A percentile compares a stretch with the other conserved stretches of the same genome.
phyloP scores from a whole-genome alignment of 2,329 filamentous ascomycete species.

The Penicillium sp. region DNA sequence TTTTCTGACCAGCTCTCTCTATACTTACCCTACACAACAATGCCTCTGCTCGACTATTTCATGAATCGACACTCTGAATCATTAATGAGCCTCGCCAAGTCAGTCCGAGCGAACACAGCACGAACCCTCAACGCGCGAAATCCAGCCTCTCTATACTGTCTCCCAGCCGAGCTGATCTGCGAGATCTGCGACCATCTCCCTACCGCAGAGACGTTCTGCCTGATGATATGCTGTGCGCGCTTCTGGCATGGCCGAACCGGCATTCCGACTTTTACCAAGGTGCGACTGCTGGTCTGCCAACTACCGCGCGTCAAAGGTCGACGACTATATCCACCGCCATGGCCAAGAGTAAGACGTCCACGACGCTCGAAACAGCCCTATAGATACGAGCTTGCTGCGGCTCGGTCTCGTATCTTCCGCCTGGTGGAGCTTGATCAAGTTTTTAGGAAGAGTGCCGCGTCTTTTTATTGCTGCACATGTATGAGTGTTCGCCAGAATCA shows the following conservation, averaged over 20 bases:
- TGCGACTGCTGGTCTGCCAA: neutral
- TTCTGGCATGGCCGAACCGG: constrained; percentile 9
- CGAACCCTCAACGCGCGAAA: constrained; percentile 1
- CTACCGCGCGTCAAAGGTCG: neutral
- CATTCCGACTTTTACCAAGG: constrained; percentile 4
- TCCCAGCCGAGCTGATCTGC: constrained; percentile 6
- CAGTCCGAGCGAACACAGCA: neutral
- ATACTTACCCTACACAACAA: neutral
- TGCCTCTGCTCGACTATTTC: neutral
- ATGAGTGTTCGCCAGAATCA: neutral
- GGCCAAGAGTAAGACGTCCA: too few relatives aligned
- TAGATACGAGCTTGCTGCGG: constrained; percentile 6
- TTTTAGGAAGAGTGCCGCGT: neutral
- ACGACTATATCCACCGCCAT: too few relatives aligned
- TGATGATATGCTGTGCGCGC: constrained; percentile 5
- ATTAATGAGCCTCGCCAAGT: constrained; percentile 6
- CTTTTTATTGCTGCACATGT: constrained; percentile 6
- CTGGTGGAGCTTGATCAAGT: constrained; percentile 7
- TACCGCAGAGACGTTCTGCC: constrained; percentile 4
- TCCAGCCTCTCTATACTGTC: constrained; percentile 1
- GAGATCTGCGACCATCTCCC: constrained; percentile 1
- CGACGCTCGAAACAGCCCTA: neutral
- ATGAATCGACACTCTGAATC: neutral
- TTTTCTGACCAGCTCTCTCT: too few relatives aligned
- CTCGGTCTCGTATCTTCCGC: constrained; percentile 5